Evolutionary conservation across 345 rosid species (phyloP).

Genomic region (Aquilaria malaccensis): DNA sequence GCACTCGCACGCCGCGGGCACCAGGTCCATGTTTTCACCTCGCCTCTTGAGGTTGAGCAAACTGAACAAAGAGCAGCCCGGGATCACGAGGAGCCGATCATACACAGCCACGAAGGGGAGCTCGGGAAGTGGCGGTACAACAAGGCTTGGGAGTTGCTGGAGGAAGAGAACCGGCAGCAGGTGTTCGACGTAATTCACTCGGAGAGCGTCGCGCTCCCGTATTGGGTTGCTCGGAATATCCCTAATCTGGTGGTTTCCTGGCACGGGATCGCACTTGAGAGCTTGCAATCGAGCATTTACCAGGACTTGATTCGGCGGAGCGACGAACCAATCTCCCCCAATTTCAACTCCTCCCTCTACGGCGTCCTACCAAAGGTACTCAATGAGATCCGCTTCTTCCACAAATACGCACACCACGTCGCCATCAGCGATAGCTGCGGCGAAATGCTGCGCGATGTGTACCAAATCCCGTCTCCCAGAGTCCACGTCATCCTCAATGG

Average conservation of each 20-base stretch:
- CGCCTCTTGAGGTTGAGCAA: conserved; percentile 31
- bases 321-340: conserved; percentile 47
- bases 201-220: conserved; percentile 86
- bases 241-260: conserved; percentile 75
- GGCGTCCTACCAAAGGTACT: conserved; percentile 71
- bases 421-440: conserved; percentile 97
- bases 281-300: conserved; percentile 66
- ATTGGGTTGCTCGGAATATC: conserved; percentile 55
- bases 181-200: conserved; percentile 80
- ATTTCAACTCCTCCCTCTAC: conserved; percentile 37
- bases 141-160: conserved; percentile 81
- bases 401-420: conserved; percentile 68
- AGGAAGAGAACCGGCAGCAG: conserved; percentile 44
- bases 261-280: conserved; percentile 94
- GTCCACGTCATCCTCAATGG: conserved; percentile 95
- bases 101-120: conserved; percentile 74
- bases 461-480: conserved; percentile 69
- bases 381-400: conserved; percentile 76
- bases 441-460: conserved; percentile 81
- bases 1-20: conserved; percentile 81
- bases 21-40: conserved; percentile 74
- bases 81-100: conserved; percentile 17
- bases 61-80: no score
- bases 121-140: conserved; percentile 66
- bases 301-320: conserved; percentile 71